Percentiles rank a stretch among this genome's conserved stretches.
phyloP scores from a whole-genome alignment of 2,329 filamentous ascomycete genomes.

The Pseudocercospora macadamiae region DNA sequence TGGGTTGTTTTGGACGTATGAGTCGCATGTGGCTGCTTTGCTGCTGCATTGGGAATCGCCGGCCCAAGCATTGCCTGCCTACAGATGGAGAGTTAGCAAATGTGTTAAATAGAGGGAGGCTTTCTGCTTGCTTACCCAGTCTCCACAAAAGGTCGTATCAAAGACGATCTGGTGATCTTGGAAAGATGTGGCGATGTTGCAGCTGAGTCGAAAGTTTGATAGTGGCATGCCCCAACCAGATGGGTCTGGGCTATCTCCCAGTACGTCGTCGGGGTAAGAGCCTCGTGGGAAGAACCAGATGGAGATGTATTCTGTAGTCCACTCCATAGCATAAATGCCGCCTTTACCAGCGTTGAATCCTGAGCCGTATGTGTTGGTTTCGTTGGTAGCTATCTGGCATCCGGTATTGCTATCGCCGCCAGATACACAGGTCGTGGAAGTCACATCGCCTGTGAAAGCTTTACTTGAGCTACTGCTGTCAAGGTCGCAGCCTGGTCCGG shows the following conservation, averaged over 20 bases:
- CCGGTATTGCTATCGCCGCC: constrained; percentile 45
- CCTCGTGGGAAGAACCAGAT: constrained; percentile 44
- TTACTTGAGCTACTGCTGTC: constrained; percentile 46
- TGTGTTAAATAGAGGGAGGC: no score
- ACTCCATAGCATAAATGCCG: constrained; percentile 43
- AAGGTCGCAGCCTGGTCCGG: constrained; percentile 37
- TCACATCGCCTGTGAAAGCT: constrained; percentile 71
- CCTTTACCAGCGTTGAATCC: constrained; percentile 50
- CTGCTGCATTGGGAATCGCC: constrained; percentile 37
- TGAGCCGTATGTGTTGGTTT: constrained; percentile 37
- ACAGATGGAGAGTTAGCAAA: no score
- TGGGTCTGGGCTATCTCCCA: constrained; percentile 56
- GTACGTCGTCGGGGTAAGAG: constrained; percentile 46
- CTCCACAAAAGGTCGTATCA: constrained; percentile 60
- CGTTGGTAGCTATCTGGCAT: constrained; percentile 55
- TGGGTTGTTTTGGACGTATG: constrained; percentile 40
- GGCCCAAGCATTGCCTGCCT: constrained; percentile 40
- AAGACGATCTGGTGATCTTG: constrained; percentile 58
- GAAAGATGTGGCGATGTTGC: constrained; percentile 42
- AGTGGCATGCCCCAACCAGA: constrained; percentile 64
- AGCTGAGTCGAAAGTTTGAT: constrained; percentile 62
- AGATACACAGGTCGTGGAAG: constrained; percentile 36
- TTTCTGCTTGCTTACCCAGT: no score
- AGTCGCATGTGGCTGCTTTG: constrained; percentile 33
- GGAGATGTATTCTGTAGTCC: constrained; percentile 34